Evolutionary conservation across 1,139 yeast species (phyloP).

Genomic region (Taphrina flavorubra): DNA sequence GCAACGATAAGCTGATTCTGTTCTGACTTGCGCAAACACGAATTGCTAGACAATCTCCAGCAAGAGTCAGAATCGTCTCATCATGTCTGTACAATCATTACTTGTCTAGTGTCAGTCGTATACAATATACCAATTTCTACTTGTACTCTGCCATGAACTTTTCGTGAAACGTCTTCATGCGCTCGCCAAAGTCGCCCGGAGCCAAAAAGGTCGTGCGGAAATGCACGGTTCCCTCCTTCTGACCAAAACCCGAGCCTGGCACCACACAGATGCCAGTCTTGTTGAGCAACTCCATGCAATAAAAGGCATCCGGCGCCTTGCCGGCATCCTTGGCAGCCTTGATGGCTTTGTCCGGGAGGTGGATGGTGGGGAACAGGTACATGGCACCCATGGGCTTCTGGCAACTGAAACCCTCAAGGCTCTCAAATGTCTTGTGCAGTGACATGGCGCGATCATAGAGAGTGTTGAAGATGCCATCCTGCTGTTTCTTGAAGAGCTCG

Average conservation of each 20-base stretch:
- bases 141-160: constrained; percentile 66
- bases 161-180: constrained; percentile 77
- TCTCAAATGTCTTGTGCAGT: constrained; percentile 70
- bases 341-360: constrained; percentile 67
- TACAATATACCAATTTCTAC: neutral
- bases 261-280: constrained; percentile 95
- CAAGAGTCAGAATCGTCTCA: too few relatives aligned
- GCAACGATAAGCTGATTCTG: too few relatives aligned
- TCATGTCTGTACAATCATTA: too few relatives aligned
- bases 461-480: constrained; percentile 64
- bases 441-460: constrained; percentile 67
- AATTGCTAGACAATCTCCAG: too few relatives aligned
- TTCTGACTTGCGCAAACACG: too few relatives aligned
- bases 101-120: neutral
- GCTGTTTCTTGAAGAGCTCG: constrained; percentile 67
- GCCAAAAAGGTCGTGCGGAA: constrained; percentile 95
- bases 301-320: constrained; percentile 78
- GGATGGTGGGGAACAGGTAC: constrained; percentile 87
- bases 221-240: constrained; percentile 83
- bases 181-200: constrained; percentile 89
- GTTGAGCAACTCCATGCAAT: constrained; percentile 81
- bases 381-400: constrained; percentile 86
- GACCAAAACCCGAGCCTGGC: constrained; percentile 98
- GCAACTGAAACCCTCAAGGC: constrained; percentile 81
- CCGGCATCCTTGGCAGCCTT: constrained; percentile 63